phyloP scores from a whole-genome alignment of 352 stramenopile genomes.

The Thraustochytrium striatum region DNA sequence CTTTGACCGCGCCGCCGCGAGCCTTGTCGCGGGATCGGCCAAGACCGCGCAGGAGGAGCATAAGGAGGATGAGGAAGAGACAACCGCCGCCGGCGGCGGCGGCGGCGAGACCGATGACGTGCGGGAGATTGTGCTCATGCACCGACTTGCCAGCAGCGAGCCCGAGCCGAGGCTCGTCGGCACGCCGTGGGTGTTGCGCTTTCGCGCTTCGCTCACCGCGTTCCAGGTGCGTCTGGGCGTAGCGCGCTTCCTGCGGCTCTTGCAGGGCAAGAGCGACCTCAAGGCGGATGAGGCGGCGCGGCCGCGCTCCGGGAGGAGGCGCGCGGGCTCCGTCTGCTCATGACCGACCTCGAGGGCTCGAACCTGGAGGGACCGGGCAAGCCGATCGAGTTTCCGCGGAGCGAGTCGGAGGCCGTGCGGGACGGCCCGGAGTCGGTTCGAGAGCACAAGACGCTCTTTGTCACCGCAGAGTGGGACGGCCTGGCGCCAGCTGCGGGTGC shows the following conservation, averaged over 20 bases:
- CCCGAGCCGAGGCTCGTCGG: background rate
- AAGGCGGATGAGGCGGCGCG: background rate
- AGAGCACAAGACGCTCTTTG: background rate
- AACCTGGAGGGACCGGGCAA: background rate
- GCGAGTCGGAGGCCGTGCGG: background rate
- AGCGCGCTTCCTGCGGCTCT: background rate
- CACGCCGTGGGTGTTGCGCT: background rate
- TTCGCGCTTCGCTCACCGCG: background rate
- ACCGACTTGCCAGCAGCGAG: background rate
- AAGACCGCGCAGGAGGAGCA: background rate
- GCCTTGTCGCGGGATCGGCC: background rate
- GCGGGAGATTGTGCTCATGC: background rate
- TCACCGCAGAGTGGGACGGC: background rate
- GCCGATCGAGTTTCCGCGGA: too few relatives aligned
- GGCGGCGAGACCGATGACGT: background rate
- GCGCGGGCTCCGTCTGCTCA: background rate
- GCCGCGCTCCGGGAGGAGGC: background rate
- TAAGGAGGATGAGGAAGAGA: background rate
- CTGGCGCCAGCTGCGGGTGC: too few relatives aligned
- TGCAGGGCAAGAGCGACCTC: background rate
- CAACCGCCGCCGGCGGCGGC: too few relatives aligned
- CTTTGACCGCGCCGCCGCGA: too few relatives aligned
- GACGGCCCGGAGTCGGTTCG: background rate
- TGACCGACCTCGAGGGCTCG: background rate
- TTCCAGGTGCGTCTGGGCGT: slow-evolving; percentile 7